Base-by-base conservation (phyloP, 805 yeast species). In the Starmerella khaoyaiensis region DNA sequence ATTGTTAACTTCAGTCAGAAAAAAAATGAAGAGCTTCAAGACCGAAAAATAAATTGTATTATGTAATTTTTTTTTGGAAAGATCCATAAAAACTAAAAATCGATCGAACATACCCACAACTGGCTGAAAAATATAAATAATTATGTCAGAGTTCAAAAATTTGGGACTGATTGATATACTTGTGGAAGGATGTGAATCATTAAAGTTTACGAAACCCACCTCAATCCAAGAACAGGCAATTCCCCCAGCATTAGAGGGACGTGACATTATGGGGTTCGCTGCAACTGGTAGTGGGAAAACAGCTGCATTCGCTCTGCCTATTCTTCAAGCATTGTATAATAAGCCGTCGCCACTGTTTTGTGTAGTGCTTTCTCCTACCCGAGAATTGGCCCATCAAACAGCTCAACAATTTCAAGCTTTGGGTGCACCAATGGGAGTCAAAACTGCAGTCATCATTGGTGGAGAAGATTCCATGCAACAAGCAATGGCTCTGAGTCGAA, bases 381-480 rank as follows among this genome's bases (percentile, higher is more conserved):
- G 75, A 46, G 76, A 71, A 45, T 55, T 71, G 33, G 68, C 68
- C 18, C 64, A 60, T 40, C 68, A 64, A 44, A 90, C 90, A 49
- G 78, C 86, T 47, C 94, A 84, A 53, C 87, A 95, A 7, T 90
- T 90, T 56, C 94, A 86, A 53, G 95, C 97, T 0, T 60, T 90
- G 34, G 98, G 98, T 0, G 62, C 81, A 1, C 62, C 74, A 7
- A 90, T 90, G 94, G 98, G 97, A 1, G 70, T 87, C n/a, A 68
- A 93, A 52, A 68, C 87, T 17, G 76, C 76, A 3, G 84, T 93
- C 40, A 72, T 87, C 45, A 95, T 90, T 25, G 98, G 98, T 50
- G 98, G 98, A 44, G 86, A 90, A 87, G 94, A 83, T 56, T 79
- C 81, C 80, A 83, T 90, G 90, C 94, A 84, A 49, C 98, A 87